phyloP scores from a whole-genome alignment of 2,329 filamentous ascomycete genomes.

The Pseudocercospora ulei region DNA sequence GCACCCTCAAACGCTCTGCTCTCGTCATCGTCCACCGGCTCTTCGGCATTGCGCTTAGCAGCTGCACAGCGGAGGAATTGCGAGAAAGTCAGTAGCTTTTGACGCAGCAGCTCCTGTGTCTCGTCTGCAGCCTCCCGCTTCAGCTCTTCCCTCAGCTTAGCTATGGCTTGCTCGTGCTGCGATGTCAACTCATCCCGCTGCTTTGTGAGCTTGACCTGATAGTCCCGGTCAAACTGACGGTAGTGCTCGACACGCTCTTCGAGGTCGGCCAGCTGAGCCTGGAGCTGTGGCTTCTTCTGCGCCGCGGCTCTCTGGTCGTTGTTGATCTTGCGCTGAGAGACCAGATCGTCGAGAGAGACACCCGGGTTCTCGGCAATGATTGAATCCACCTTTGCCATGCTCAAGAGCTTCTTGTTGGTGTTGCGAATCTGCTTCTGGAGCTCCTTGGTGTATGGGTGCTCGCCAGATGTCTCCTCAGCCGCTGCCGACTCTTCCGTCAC shows the following conservation, averaged over 20 bases:
- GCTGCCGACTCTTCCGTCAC: slow-evolving; percentile 26
- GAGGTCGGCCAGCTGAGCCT: slow-evolving; percentile 56
- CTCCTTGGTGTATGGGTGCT: slow-evolving; percentile 76
- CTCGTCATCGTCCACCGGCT: slow-evolving; percentile 58
- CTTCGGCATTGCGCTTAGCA: slow-evolving; percentile 60
- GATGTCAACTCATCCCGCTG: slow-evolving; percentile 50
- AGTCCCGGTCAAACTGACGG: slow-evolving; percentile 66
- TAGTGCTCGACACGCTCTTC: slow-evolving; percentile 66
- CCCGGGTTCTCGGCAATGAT: slow-evolving; percentile 59
- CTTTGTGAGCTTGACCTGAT: slow-evolving; percentile 50
- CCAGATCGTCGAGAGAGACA: slow-evolving; percentile 63
- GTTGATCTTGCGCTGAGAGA: slow-evolving; percentile 64
- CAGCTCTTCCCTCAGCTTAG: slow-evolving; percentile 47
- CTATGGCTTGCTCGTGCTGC: slow-evolving; percentile 49
- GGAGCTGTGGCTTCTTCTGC: slow-evolving; percentile 64
- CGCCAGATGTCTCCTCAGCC: slow-evolving; percentile 48
- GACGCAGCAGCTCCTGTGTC: slow-evolving; percentile 44
- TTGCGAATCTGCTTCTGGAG: slow-evolving; percentile 91
- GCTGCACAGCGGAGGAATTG: slow-evolving; percentile 74
- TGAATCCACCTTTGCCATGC: slow-evolving; percentile 61
- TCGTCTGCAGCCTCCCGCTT: slow-evolving; percentile 46
- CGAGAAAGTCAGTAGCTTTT: slow-evolving; percentile 60
- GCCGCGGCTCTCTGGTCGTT: slow-evolving; percentile 67
- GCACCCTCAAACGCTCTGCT: slow-evolving; percentile 73
- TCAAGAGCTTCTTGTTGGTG: slow-evolving; percentile 82